Evolutionary conservation across 495 filamentous ascomycete species (phyloP), one percentile per base, ranked within the genome.

Genomic region (Trichoderma erinaceum): DNA sequence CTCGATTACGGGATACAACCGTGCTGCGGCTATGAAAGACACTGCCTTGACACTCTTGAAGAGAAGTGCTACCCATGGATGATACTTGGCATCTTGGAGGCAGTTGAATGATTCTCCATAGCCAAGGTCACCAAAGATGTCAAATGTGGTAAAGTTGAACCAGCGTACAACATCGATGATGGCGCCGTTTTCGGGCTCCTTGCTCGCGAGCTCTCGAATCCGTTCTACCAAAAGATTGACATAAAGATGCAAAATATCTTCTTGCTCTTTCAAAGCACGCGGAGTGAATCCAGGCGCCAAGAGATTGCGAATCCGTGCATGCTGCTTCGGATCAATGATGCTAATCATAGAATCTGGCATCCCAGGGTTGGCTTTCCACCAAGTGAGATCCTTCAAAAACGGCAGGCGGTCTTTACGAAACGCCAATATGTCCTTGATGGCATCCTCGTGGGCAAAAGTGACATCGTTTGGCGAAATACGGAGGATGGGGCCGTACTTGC

Each of bases 121-220:
- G 1, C 80, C 75, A 16, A 88, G 76, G 67, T 88, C 84, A 0
- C 83, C 84, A 63, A 88, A 83, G 64, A 88, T 81, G 68, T 89
- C 85, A 70, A 88, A 88, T 0, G 83, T 85, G 3, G 77, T 77
- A 25, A 78, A 85, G 68, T 85, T 84, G 65, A 80, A 81, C 83
- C 78, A 82, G 11, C 75, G 70, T 16, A 73, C 74, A 38, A 87
- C 76, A 69, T 86, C 77, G 41, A 80, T 5, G 41, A 70, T 65
- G 32, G 35, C 67, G 41, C 48, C 48, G 10, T 3, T 52, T 11
- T 52, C 48, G 0, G 48, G 48, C 56, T 67, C 12, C 35, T 48
- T 21, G 15, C 50, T 35, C 52, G 43, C 56, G 29, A 23, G 69
- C 65, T 67, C 73, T 12, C 67, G 58, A 1, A 82, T 68, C 11